Conservation (phyloP, 768 basidiomycete genomes). For the Xerocomellus amylosporus region DNA sequence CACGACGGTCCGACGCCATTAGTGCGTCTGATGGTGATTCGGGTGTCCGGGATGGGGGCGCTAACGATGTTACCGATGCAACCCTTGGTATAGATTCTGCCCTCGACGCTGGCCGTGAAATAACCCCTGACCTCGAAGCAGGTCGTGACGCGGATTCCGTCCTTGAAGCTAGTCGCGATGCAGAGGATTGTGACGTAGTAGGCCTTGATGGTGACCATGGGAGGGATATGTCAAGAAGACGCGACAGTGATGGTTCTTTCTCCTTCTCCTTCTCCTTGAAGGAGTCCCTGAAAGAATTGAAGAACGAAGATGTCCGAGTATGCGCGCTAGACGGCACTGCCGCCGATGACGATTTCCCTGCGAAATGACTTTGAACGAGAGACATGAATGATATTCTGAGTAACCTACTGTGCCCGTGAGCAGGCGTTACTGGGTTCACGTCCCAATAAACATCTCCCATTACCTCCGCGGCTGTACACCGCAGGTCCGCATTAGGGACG, state of each 20-base stretch:
- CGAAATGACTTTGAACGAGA: background rate
- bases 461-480: conserved; percentile 65
- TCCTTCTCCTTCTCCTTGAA: conserved; percentile 29
- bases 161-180: conserved; percentile 16
- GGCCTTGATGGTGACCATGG: conserved; percentile 32
- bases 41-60: background rate
- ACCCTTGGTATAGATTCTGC: conserved; percentile 1
- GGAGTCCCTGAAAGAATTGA: conserved; percentile 20
- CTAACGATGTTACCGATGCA: background rate
- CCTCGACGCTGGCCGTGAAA: conserved; percentile 18
- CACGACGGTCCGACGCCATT: background rate
- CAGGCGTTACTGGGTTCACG: conserved; percentile 26
- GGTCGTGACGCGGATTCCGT: conserved; percentile 15
- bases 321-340: conserved; percentile 11
- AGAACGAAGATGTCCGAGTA: conserved; percentile 14
- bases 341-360: conserved; percentile 37
- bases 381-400: conserved; percentile 13
- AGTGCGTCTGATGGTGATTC: background rate
- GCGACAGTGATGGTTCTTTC: conserved; percentile 28
- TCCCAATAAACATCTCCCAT: conserved; percentile 71
- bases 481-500: conserved; percentile 74
- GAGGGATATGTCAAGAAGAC: conserved; percentile 34
- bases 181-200: conserved; percentile 10
- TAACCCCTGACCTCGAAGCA: conserved; percentile 16
- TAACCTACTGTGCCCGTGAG: conserved; percentile 42